Percentiles rank a stretch among this genome's conserved stretches.
These are phyloP conservation scores for Sugiyamaella qingdaonensis DNA, from an alignment of 805 yeast genomes.

Conservation along the genomic window DNA sequence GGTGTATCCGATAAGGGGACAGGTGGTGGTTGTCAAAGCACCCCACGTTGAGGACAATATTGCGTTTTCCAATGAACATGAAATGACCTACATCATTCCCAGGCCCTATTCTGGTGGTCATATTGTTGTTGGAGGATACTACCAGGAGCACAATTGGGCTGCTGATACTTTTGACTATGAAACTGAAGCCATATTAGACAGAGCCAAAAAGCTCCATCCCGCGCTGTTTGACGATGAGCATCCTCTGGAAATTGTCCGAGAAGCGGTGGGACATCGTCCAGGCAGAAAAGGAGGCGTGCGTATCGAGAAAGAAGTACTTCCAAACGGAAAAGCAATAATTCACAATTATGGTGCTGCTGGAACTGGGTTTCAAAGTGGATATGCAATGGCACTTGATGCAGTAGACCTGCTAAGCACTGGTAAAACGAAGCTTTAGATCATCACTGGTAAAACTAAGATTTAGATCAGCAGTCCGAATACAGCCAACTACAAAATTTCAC, in stretches of 20 bases:
- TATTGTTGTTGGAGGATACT: slow-evolving; percentile 69
- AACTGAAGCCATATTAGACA: slow-evolving; percentile 54
- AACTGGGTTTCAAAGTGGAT: slow-evolving; percentile 71
- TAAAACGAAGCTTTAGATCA: not conserved
- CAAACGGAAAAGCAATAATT: slow-evolving; percentile 43
- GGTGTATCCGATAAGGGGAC: slow-evolving; percentile 75
- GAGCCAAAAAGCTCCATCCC: slow-evolving; percentile 49
- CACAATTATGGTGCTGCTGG: slow-evolving; percentile 80
- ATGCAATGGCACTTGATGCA: slow-evolving; percentile 54
- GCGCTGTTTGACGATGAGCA: slow-evolving; percentile 38
- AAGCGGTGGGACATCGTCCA: slow-evolving; percentile 73
- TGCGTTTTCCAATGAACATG: slow-evolving; percentile 38
- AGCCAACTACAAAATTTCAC: too few species aligned
- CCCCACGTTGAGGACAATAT: slow-evolving; percentile 61
- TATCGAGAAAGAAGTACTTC: slow-evolving; percentile 49
- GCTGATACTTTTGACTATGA: slow-evolving; percentile 55
- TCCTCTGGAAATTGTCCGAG: slow-evolving; percentile 51
- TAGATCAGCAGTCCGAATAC: not conserved
- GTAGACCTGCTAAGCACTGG: slow-evolving; percentile 21
- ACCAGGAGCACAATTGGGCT: slow-evolving; percentile 60
- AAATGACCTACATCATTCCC: slow-evolving; percentile 67
- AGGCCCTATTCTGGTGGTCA: slow-evolving; percentile 64
- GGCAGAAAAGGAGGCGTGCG: slow-evolving; percentile 71
- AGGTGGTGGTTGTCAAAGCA: slow-evolving; percentile 66
- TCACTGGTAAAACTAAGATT: not conserved